These are phyloP conservation scores for Teratosphaeria viscida DNA, from an alignment of 2,329 filamentous ascomycete species.

Conservation along the genomic window DNA sequence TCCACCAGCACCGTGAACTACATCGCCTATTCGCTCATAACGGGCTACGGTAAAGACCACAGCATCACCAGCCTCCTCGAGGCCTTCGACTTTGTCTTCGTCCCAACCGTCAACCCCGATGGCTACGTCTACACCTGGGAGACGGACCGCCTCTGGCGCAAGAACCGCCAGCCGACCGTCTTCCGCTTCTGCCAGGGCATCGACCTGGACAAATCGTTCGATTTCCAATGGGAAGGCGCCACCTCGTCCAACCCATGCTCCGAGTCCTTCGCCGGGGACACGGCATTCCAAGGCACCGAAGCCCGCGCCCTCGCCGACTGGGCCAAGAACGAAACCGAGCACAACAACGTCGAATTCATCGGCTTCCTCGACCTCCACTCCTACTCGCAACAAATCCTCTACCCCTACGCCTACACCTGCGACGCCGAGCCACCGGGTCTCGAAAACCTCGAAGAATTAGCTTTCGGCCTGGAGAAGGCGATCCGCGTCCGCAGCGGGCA, in stretches of 20 bases:
- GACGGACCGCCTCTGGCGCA: slow-evolving; percentile 85
- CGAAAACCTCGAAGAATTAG: slow-evolving; percentile 87
- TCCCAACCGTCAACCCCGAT: slow-evolving; percentile 85
- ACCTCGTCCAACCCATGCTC: slow-evolving; percentile 68
- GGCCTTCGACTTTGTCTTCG: slow-evolving; percentile 75
- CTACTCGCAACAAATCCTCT: slow-evolving; percentile 90
- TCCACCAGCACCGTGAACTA: slow-evolving; percentile 85
- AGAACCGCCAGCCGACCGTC: slow-evolving; percentile 76
- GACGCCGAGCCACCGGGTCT: slow-evolving; percentile 58
- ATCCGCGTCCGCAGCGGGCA: slow-evolving; percentile 68
- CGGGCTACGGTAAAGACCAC: slow-evolving; percentile 63
- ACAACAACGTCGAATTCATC: slow-evolving; percentile 65
- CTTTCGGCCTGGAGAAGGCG: slow-evolving; percentile 75
- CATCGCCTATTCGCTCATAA: slow-evolving; percentile 78
- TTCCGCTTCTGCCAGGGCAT: slow-evolving; percentile 76
- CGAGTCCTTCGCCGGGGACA: slow-evolving; percentile 75
- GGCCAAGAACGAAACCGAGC: slow-evolving; percentile 66
- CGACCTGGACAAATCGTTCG: slow-evolving; percentile 80
- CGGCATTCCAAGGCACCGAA: slow-evolving; percentile 75
- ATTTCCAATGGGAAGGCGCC: slow-evolving; percentile 70
- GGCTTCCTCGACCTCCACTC: slow-evolving; percentile 84
- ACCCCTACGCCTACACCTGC: slow-evolving; percentile 85
- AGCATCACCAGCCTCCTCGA: slow-evolving; percentile 67
- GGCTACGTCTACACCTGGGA: slow-evolving; percentile 93
- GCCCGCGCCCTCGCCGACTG: slow-evolving; percentile 65